phyloP scores from a whole-genome alignment of 495 filamentous ascomycete species.

The Trichocladium antarcticum region DNA sequence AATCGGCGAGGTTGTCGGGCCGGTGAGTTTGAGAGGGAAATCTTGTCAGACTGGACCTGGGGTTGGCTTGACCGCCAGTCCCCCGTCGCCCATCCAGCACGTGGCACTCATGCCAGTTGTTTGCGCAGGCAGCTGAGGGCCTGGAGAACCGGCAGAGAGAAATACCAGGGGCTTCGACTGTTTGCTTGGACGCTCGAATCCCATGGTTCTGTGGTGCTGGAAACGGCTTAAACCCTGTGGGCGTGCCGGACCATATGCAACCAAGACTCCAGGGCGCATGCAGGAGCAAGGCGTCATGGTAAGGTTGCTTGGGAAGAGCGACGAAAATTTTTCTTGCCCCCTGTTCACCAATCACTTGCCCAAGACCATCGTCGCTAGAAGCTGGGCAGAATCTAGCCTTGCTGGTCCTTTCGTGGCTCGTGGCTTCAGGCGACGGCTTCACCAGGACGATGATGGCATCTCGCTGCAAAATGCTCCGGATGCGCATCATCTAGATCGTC shows the following conservation, averaged over 20 bases:
- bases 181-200: not conserved
- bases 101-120: not conserved
- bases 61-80: not conserved
- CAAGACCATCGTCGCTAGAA: not conserved
- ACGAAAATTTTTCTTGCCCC: not conserved
- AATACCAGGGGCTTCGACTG: not conserved
- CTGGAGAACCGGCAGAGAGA: not conserved
- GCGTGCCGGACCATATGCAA: slow-evolving; percentile 1
- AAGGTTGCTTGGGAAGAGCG: too few relatives aligned
- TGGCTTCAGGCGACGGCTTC: too few relatives aligned
- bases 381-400: too few relatives aligned
- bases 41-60: not conserved
- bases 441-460: not conserved
- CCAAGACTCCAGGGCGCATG: slow-evolving; percentile 5
- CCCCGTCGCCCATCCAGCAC: not conserved
- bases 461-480: slow-evolving; percentile 2
- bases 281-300: slow-evolving; percentile 5
- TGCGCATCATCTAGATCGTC: slow-evolving; percentile 10
- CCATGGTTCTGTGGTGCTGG: slow-evolving; percentile 1
- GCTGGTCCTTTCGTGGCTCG: not conserved
- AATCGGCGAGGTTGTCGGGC: not conserved
- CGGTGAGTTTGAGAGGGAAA: not conserved
- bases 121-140: not conserved
- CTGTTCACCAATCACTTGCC: not conserved
- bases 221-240: slow-evolving; percentile 3